Evolutionary conservation across 2,329 filamentous ascomycete species (phyloP), one percentile per base, ranked within the genome.

Genomic region (Didymosphaeria variabile): DNA sequence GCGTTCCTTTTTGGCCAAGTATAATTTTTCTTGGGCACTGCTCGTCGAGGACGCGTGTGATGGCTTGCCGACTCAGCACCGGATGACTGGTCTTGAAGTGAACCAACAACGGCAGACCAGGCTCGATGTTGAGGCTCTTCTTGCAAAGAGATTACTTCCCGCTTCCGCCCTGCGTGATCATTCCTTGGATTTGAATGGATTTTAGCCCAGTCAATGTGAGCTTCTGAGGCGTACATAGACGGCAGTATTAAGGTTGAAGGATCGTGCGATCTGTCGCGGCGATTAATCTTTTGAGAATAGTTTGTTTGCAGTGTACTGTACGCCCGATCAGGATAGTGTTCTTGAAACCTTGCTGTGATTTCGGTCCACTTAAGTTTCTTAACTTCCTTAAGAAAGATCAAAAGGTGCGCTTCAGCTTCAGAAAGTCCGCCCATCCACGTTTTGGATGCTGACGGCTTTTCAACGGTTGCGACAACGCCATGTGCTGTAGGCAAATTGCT

Each of bases 351-450:
- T 5, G 60, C 40, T 0, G 69, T 68, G 9, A 83, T 80, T 1
- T 76, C 65, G 2, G 66, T 57, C 79, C 80, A 83, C 9, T 61
- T 60, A 3, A 73, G 60, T 7, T 67, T 65, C 38, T 79, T 76
- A 0, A 79, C 77, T 56, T 82, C 80, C 51, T 79, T 82, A 5
- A 83, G 56, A 38, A 77, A 77, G 5, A 80, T 76, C 0, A 84
- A 65, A 8, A 79, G 62, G 29, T 75, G 68, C 17, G 75, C 68
- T 49, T 75, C 69, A 23, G 69, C 63, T 13, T 66, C 52, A 3
- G 65, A 63, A 46, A 70, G 67, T 26, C 44, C 58, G 3, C 59
- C 60, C 2, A 38, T 29, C 4, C 56, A 23, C 40, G 56, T 31
- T 40, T 42, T 9, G 26, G 23, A 44, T 23, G 31, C 15, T 31